Percentiles rank a stretch among this genome's conserved stretches.
phyloP scores from a whole-genome alignment of 495 filamentous ascomycete genomes.

The Trichoderma orchidacearum region DNA sequence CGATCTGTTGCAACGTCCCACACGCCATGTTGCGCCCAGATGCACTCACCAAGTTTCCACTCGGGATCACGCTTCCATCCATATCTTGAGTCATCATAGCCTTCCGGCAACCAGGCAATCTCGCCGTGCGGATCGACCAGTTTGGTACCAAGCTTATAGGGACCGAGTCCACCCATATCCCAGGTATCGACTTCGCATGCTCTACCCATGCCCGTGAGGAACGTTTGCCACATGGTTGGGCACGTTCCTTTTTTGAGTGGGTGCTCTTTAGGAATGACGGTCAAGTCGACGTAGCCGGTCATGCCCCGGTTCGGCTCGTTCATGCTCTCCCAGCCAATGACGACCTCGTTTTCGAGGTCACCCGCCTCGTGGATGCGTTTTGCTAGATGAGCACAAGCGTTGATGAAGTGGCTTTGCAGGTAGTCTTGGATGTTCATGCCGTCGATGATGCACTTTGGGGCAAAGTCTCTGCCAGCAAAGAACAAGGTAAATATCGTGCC shows the following conservation, averaged over 20 bases:
- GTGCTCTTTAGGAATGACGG: constrained; percentile 71
- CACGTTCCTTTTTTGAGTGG: constrained; percentile 87
- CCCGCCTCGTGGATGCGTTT: constrained; percentile 79
- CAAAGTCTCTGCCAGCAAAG: constrained; percentile 85
- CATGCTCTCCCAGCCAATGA: constrained; percentile 90
- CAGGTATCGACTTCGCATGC: constrained; percentile 82
- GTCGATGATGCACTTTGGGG: constrained; percentile 90
- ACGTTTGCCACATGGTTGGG: constrained; percentile 89
- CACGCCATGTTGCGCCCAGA: constrained; percentile 95
- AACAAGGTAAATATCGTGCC: constrained; percentile 91
- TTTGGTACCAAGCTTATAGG: constrained; percentile 70
- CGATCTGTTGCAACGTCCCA: constrained; percentile 78
- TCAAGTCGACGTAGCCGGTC: constrained; percentile 74
- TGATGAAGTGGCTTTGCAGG: constrained; percentile 75
- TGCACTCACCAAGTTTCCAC: constrained; percentile 85
- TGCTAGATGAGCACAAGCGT: constrained; percentile 67
- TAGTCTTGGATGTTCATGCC: constrained; percentile 95
- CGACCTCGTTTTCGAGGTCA: constrained; percentile 71
- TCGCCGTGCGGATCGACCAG: constrained; percentile 84
- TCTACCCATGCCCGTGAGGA: constrained; percentile 76
- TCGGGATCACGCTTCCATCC: constrained; percentile 77
- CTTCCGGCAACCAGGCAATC: constrained; percentile 65
- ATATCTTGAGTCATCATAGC: constrained; percentile 75
- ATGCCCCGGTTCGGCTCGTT: constrained; percentile 92
- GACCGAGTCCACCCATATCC: constrained; percentile 87